Conservation (phyloP, 2,329 filamentous ascomycete genomes). For the Trichoderma aggressivum region DNA sequence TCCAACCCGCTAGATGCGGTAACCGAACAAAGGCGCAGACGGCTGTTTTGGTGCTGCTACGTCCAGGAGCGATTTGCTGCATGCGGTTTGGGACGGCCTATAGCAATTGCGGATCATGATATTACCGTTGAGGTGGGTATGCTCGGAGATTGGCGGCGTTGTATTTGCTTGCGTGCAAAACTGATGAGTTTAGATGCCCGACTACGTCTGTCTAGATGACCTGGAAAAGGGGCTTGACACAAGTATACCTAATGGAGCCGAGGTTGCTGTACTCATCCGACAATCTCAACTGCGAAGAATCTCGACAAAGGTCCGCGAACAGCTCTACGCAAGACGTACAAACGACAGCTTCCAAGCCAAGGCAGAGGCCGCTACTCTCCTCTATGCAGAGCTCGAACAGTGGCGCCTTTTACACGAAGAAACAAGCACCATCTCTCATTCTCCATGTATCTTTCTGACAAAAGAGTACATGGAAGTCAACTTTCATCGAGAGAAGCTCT, state of each 20-base stretch:
- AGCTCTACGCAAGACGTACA: background rate
- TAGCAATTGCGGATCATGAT: background rate
- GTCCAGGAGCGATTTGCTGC: background rate
- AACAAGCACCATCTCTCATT: background rate
- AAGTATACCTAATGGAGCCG: background rate
- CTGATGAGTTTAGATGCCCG: background rate
- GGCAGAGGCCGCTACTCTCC: background rate
- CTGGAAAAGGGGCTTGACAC: background rate
- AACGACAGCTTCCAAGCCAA: background rate
- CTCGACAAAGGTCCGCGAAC: background rate
- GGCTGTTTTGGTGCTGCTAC: background rate
- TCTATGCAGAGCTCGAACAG: background rate
- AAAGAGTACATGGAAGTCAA: slow-evolving; percentile 16
- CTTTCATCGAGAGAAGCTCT: slow-evolving; percentile 12
- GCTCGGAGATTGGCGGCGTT: background rate
- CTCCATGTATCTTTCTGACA: slow-evolving; percentile 9
- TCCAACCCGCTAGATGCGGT: background rate
- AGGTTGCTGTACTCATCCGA: background rate
- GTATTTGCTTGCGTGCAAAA: background rate
- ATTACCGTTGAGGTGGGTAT: background rate
- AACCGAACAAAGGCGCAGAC: background rate
- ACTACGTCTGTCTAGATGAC: background rate
- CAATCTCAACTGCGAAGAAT: background rate
- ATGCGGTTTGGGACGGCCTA: background rate
- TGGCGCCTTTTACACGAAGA: background rate